A percentile compares a stretch with the other conserved stretches of the same genome.
These are phyloP conservation scores for Ananas comosus DNA, from an alignment of 176 grass and related monocot genomes.

Conservation along the genomic window DNA sequence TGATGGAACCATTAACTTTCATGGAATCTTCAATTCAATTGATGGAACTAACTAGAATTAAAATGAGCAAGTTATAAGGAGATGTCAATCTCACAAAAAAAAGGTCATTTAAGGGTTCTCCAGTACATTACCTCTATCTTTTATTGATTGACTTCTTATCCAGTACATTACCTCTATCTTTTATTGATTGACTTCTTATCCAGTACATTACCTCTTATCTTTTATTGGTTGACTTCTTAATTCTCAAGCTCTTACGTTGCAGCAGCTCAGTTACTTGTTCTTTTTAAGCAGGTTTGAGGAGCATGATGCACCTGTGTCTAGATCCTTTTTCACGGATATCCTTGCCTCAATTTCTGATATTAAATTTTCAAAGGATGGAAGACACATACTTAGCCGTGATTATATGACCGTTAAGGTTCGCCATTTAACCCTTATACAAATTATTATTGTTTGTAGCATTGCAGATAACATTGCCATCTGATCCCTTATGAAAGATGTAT, in stretches of 20 bases:
- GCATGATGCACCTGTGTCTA: conserved; percentile 60
- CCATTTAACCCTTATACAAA: not conserved
- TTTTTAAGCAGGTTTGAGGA: conserved; percentile 69
- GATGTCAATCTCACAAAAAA: too few relatives aligned
- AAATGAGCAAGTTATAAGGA: too few relatives aligned
- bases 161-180: not conserved
- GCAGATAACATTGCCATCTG: not conserved
- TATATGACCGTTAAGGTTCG: conserved; percentile 92
- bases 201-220: not conserved
- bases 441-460: conserved; percentile 1
- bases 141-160: not conserved
- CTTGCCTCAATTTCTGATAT: conserved; percentile 85
- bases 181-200: not conserved
- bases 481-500: not conserved
- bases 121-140: not conserved
- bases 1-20: too few relatives aligned
- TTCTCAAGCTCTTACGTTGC: not conserved
- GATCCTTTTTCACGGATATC: conserved; percentile 91
- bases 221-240: not conserved
- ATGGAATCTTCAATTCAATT: too few relatives aligned
- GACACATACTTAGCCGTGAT: conserved; percentile 85
- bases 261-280: not conserved
- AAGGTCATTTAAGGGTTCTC: too few relatives aligned
- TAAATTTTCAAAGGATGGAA: conserved; percentile 75
- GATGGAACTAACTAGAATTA: too few relatives aligned